A percentile compares a stretch with the other conserved stretches of the same genome.
Conservation (phyloP, 2,329 filamentous ascomycete genomes). For the Hymenoscyphus salicellus region DNA sequence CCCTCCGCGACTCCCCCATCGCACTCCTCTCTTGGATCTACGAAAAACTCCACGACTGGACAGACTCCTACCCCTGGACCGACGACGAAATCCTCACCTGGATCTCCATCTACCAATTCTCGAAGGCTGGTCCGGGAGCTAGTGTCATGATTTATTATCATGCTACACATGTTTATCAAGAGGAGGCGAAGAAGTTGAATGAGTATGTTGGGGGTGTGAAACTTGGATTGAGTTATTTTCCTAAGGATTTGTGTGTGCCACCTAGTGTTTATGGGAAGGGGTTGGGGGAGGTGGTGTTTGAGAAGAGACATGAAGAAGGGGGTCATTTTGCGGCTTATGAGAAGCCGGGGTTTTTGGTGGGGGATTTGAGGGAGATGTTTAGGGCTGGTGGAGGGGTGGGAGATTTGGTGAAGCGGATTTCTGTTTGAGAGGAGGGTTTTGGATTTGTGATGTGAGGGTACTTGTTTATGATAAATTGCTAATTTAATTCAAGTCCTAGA, state of each 20-base stretch:
- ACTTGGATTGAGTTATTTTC: slow-evolving; percentile 55
- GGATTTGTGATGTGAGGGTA: neutral
- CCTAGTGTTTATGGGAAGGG: slow-evolving; percentile 54
- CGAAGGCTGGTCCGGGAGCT: slow-evolving; percentile 64
- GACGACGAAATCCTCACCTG: slow-evolving; percentile 75
- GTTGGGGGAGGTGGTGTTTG: slow-evolving; percentile 57
- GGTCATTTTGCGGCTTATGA: slow-evolving; percentile 60
- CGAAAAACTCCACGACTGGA: slow-evolving; percentile 77
- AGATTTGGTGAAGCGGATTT: slow-evolving; percentile 27
- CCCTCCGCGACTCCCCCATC: slow-evolving; percentile 65
- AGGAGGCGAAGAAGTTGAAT: neutral
- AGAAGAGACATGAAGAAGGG: slow-evolving; percentile 37
- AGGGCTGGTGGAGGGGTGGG: slow-evolving; percentile 45
- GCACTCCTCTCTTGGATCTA: slow-evolving; percentile 74
- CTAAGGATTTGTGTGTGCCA: slow-evolving; percentile 53
- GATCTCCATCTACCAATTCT: slow-evolving; percentile 73
- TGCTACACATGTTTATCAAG: slow-evolving; percentile 40
- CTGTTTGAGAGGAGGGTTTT: neutral
- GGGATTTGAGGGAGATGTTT: slow-evolving; percentile 57
- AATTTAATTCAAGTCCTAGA: too few species aligned
- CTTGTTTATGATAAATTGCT: too few species aligned
- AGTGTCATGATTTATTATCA: slow-evolving; percentile 72
- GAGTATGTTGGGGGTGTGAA: slow-evolving; percentile 39
- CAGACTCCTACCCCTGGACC: slow-evolving; percentile 68
- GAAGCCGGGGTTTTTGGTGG: slow-evolving; percentile 48